Base-by-base conservation (phyloP, 805 yeast genomes). In the Yarrowia divulgata region DNA sequence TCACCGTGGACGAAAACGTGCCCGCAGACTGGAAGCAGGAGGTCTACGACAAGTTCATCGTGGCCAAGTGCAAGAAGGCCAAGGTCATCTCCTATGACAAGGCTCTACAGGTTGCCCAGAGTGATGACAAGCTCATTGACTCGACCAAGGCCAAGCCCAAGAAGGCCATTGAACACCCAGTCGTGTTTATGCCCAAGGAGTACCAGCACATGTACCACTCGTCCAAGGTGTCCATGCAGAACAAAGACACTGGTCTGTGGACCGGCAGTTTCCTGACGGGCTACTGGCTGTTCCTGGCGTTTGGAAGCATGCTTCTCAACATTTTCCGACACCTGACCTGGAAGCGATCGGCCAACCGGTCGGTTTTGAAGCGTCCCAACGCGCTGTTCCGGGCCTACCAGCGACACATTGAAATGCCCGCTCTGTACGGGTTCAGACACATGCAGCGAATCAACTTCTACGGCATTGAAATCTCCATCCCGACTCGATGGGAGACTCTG, bases 401-500 rank as follows among this genome's bases (percentile, higher is more conserved):
- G 63, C 73, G 73, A 54, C 69, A 76, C 60, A 63, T 82, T 12
- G 64, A 77, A 14, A 69, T 80, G 55, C 83, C 84, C 1, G 82
- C 84, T 0, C 69, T 77, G 39, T 75, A 77, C 55, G 76, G 75
- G 8, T 69, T 72, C 29, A 62, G 74, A 37, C 82, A 79, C 68
- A 77, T 79, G 77, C 62, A 69, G 29, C 70, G 71, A 49, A 49
- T 71, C 50, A 50, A 70, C 55, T 68, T 74, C 57, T 48, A 74
- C 68, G 71, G 77, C 70, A 63, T 71, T 69, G 37, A 57, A 54
- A 49, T 75, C 71, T 69, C 81, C n/a, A 70, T 85, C 55, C 90
- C 90, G 0, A 82, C 87, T 3, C 79, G 89, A 72, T 77, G 83
- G 71, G 90, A 87, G 72, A 71, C 83, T 0, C 70, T 86, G 10